phyloP scores from a whole-genome alignment of 148 eudicot genomes.

The Persicaria maculosa region DNA sequence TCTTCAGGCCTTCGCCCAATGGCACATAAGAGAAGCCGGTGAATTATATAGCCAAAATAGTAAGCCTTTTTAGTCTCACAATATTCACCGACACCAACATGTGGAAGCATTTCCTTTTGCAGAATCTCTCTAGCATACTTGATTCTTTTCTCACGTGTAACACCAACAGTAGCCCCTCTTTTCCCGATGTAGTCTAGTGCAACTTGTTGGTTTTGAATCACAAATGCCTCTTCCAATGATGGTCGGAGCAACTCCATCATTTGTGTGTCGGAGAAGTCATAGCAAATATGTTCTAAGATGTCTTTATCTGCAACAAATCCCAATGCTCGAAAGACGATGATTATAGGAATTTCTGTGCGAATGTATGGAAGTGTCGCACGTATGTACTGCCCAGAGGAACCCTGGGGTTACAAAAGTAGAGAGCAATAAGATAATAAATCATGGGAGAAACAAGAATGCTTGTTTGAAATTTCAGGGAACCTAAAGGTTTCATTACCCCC shows the following conservation, averaged over 20 bases:
- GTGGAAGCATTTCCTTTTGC: constrained; percentile 99
- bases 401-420: too few species aligned
- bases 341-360: too few species aligned
- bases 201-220: constrained; percentile 96
- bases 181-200: constrained; percentile 96
- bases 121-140: constrained; percentile 96
- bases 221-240: constrained; percentile 97
- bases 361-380: too few species aligned
- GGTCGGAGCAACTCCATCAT: constrained; percentile 99
- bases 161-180: constrained; percentile 97
- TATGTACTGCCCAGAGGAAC: too few species aligned
- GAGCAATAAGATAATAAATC: too few species aligned
- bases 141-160: constrained; percentile 81
- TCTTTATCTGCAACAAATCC: constrained; percentile 5
- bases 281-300: constrained; percentile 94
- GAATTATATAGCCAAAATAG: constrained; percentile 94
- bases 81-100: constrained; percentile 91
- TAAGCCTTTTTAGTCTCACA: constrained; percentile 99
- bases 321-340: too few species aligned
- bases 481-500: too few species aligned
- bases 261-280: constrained; percentile 83
- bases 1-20: constrained; percentile 92
- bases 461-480: too few species aligned
- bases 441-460: too few species aligned
- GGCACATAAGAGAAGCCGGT: constrained; percentile 88